These are phyloP conservation scores for Microdochium nivale DNA, from an alignment of 2,329 filamentous ascomycete genomes.

Conservation along the genomic window DNA sequence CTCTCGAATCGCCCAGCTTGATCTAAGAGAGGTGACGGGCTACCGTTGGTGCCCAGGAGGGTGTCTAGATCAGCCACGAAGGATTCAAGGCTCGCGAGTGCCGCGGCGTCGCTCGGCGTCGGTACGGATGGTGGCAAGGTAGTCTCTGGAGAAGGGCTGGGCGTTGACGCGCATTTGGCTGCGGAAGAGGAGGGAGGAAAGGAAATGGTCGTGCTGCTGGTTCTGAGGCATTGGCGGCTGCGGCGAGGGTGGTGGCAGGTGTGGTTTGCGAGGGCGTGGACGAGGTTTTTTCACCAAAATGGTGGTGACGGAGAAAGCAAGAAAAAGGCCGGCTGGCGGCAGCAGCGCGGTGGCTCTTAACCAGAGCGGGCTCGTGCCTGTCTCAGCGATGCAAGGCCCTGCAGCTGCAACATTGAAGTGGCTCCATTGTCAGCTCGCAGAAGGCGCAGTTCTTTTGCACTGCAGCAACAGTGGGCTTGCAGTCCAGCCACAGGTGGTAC, in stretches of 20 bases:
- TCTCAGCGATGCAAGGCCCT: neutral
- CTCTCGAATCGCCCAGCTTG: neutral
- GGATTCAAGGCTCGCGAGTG: slow-evolving; percentile 33
- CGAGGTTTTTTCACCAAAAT: neutral
- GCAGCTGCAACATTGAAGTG: too few relatives aligned
- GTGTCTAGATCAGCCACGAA: slow-evolving; percentile 15
- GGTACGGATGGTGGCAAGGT: slow-evolving; percentile 42
- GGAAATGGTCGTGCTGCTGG: slow-evolving; percentile 29
- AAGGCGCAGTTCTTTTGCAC: too few relatives aligned
- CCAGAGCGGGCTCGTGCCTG: neutral
- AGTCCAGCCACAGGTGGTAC: too few relatives aligned
- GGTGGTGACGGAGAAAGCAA: neutral
- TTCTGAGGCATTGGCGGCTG: slow-evolving; percentile 47
- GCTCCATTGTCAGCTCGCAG: too few relatives aligned
- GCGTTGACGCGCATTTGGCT: slow-evolving; percentile 50
- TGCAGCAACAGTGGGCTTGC: too few relatives aligned
- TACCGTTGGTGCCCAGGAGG: slow-evolving; percentile 1
- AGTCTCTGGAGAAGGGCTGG: slow-evolving; percentile 38
- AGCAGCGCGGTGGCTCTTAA: neutral
- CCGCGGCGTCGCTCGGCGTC: slow-evolving; percentile 53
- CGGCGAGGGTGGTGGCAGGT: neutral
- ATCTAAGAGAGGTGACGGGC: neutral
- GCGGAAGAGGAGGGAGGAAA: slow-evolving; percentile 40
- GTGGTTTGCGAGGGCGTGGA: neutral
- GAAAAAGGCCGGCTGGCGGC: neutral